Evolutionary conservation across 1,139 yeast species (phyloP), one percentile per base, ranked within the genome.

Genomic region (Suhomyces kunorum): DNA sequence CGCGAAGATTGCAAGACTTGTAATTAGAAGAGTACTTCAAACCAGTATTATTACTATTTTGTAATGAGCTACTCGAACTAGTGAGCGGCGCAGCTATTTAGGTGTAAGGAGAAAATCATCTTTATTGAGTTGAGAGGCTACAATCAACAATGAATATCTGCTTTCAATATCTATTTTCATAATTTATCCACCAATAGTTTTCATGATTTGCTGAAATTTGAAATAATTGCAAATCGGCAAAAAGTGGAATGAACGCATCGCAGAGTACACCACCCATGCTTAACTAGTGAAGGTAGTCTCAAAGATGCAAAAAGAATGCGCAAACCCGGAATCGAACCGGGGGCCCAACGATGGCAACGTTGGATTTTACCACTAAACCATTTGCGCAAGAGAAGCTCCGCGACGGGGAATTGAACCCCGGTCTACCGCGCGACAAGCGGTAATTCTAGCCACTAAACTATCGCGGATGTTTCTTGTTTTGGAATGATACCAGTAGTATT

Each of bases 371-470:
- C 49, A 47, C 51, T 47, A 47, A 47, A 47, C 51, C 51, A 47
- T 44, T 47, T 46, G 51, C 51, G 51, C 51, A 26, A 23, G 18
- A 19, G 19, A 20, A 47, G 53, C 81, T 76, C 80, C 80, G 78
- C 75, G 78, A 76, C 81, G 79, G 81, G 81, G 81, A 76, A 76
- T 76, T 72, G 81, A 76, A 76, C 81, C 81, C 81, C 79, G 81
- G 80, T 76, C 81, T 71, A 71, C 80, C 80, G 70, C 76, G 80
- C 74, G 76, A 66, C 71, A 67, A 66, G 65, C 71, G 71, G 71
- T 57, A 59, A 66, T 66, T 66, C 71, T 66, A 65, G 70, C 71
- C 71, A 64, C 70, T 66, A 66, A 65, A 66, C 72, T 66, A 66
- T 66, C 71, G 51, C 70, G 71, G 72, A 66, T 35, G 14, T 36